These are phyloP conservation scores for Manihot esculenta DNA, from an alignment of 441 rosid genomes.

Conservation along the genomic window DNA sequence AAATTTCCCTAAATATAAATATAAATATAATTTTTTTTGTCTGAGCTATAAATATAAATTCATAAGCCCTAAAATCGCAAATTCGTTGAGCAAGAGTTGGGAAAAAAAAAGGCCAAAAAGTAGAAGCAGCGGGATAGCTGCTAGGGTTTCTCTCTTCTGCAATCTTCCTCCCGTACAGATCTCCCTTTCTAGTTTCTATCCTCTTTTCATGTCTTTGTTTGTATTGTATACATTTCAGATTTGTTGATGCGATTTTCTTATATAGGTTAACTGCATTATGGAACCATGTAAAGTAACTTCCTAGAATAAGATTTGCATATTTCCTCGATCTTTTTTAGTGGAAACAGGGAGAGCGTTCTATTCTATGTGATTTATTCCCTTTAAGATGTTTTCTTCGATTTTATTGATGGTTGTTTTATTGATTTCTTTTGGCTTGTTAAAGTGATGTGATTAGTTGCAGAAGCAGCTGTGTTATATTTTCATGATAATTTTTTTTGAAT, in stretches of 20 bases:
- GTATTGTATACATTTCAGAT: background rate
- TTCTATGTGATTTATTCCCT: background rate
- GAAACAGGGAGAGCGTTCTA: background rate
- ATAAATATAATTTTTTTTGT: too few relatives aligned
- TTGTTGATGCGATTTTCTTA: background rate
- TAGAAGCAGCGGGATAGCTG: background rate
- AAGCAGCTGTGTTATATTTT: background rate
- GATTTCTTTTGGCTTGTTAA: too few relatives aligned
- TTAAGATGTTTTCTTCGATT: background rate
- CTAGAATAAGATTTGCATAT: background rate
- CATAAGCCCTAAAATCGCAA: background rate
- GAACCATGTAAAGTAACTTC: background rate
- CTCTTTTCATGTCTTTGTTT: background rate
- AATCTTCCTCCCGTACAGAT: slow-evolving; percentile 7
- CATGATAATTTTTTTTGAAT: background rate
- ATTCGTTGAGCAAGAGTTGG: background rate
- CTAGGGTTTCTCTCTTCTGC: slow-evolving; percentile 16
- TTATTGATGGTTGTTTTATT: background rate
- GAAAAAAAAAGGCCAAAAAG: background rate
- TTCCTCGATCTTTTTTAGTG: background rate
- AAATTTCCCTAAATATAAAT: too few relatives aligned
- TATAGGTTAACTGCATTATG: background rate
- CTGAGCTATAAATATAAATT: too few relatives aligned
- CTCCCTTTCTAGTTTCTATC: background rate
- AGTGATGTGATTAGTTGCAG: background rate